phyloP scores from a whole-genome alignment of 805 yeast genomes.

The Dipodascopsis uninucleata region DNA sequence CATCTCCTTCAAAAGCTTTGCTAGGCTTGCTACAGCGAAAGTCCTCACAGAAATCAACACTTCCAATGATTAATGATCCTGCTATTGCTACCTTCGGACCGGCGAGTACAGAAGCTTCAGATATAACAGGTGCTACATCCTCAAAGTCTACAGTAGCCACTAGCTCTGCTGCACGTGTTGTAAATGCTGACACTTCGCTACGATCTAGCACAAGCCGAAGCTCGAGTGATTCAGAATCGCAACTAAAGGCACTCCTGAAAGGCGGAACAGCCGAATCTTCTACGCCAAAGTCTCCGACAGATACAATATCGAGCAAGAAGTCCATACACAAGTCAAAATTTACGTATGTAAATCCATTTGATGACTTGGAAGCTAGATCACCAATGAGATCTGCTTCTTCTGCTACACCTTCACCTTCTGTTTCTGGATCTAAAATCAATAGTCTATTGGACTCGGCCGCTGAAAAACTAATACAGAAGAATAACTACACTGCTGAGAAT shows the following conservation, averaged over 20 bases:
- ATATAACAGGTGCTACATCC: constrained; percentile 1
- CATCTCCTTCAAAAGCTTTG: constrained; percentile 10
- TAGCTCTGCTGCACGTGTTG: no score
- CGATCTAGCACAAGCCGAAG: no score
- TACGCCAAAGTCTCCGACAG: no score
- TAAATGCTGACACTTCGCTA: no score
- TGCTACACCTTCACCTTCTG: constrained; percentile 4
- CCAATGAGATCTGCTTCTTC: background rate
- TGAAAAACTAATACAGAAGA: no score
- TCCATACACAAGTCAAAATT: constrained; percentile 21
- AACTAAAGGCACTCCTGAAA: no score
- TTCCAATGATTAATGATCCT: constrained; percentile 16
- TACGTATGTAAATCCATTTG: constrained; percentile 22
- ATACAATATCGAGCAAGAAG: no score
- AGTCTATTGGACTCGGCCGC: no score
- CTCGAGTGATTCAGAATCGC: no score
- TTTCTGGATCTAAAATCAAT: no score
- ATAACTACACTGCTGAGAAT: background rate
- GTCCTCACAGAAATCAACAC: constrained; percentile 1
- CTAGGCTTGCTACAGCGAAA: constrained; percentile 13
- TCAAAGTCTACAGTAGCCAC: no score
- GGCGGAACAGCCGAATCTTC: no score
- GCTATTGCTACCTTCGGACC: constrained; percentile 14
- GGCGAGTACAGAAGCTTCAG: background rate
- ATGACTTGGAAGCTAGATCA: constrained; percentile 14